Evolutionary conservation across 2,329 filamentous ascomycete genomes (phyloP).

Genomic region (Pyrenophora tritici-repentis): DNA sequence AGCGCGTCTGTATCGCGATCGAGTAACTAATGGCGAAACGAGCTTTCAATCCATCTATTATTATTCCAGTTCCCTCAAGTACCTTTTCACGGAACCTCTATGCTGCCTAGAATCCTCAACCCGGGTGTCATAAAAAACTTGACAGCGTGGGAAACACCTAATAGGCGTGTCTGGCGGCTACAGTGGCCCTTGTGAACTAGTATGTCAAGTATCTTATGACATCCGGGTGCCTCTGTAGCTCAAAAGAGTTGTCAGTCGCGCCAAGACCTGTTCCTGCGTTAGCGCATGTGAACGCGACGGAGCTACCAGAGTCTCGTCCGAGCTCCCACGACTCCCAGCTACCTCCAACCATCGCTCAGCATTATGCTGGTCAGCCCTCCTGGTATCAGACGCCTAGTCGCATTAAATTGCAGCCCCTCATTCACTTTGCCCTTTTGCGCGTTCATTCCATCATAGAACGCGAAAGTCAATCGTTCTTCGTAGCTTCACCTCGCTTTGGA

Average conservation of each 20-base stretch:
- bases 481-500: background rate
- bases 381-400: too few species aligned
- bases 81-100: background rate
- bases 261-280: constrained; percentile 16
- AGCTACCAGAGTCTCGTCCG: constrained; percentile 4
- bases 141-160: too few species aligned
- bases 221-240: too few species aligned
- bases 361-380: background rate
- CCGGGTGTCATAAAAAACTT: too few species aligned
- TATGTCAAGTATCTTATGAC: too few species aligned
- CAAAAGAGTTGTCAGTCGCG: background rate
- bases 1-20: background rate
- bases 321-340: constrained; percentile 3
- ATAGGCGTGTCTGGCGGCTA: too few species aligned
- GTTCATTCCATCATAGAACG: background rate
- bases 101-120: too few species aligned
- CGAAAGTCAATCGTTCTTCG: background rate
- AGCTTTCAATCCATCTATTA: background rate
- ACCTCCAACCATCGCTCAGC: background rate
- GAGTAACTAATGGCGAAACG: background rate
- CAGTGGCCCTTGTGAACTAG: too few species aligned
- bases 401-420: too few species aligned
- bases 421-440: background rate
- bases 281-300: constrained; percentile 5
- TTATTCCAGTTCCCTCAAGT: background rate